Evolutionary conservation across 257 asterid species (phyloP).

Genomic region (Solanum commersonii): DNA sequence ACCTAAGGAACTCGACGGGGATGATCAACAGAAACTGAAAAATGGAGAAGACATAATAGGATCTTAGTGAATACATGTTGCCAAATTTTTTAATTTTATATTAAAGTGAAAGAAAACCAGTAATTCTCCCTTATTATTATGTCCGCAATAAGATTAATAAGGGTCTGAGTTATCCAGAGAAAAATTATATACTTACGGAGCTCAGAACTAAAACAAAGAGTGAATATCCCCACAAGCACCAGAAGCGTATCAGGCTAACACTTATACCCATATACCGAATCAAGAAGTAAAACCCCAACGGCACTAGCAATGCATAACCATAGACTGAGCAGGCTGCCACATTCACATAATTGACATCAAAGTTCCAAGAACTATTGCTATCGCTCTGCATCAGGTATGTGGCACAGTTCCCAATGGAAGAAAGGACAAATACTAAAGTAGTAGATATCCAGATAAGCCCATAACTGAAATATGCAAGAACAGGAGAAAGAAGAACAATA

Average conservation of each 20-base stretch:
- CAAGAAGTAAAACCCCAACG: slow-evolving; percentile 84
- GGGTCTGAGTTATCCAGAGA: background rate
- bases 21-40: slow-evolving; percentile 66
- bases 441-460: slow-evolving; percentile 97
- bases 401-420: slow-evolving; percentile 85
- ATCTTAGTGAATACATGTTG: slow-evolving; percentile 6
- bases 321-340: slow-evolving; percentile 73
- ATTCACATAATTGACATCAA: slow-evolving; percentile 74
- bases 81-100: background rate
- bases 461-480: slow-evolving; percentile 37
- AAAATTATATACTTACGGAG: slow-evolving; percentile 47
- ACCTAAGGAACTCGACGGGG: slow-evolving; percentile 66
- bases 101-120: background rate
- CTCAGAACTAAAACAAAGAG: slow-evolving; percentile 71
- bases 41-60: background rate
- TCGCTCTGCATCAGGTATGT: slow-evolving; percentile 63
- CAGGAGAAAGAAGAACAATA: background rate
- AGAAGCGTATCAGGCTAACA: slow-evolving; percentile 82
- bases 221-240: slow-evolving; percentile 99
- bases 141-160: background rate
- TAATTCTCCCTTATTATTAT: background rate
- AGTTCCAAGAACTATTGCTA: slow-evolving; percentile 42
- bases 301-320: slow-evolving; percentile 84
- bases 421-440: slow-evolving; percentile 69
- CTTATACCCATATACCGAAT: slow-evolving; percentile 72